Percentiles rank a stretch among this genome's conserved stretches.
phyloP scores from a whole-genome alignment of 805 yeast genomes.

The Wickerhamiella slavikovae region DNA sequence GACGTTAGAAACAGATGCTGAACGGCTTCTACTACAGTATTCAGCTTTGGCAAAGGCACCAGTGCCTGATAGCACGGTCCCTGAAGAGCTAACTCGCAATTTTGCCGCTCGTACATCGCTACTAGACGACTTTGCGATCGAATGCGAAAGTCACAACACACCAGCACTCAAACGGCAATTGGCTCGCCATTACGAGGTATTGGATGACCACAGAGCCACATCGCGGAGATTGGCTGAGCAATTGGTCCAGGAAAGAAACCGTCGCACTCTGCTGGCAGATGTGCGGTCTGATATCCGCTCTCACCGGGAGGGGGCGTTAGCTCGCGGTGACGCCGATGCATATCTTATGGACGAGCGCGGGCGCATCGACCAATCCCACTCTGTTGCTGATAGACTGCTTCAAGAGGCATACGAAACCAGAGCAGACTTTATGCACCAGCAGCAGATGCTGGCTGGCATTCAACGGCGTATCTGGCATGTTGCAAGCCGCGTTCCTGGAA shows the following conservation, averaged over 20 bases:
- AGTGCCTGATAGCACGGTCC: conserved; percentile 28
- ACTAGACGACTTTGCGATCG: conserved; percentile 13
- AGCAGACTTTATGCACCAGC: conserved; percentile 61
- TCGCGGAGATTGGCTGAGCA: conserved; percentile 36
- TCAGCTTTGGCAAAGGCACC: conserved; percentile 35
- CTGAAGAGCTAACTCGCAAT: conserved; percentile 28
- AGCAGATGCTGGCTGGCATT: conserved; percentile 39
- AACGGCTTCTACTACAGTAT: conserved; percentile 28
- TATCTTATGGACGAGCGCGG: conserved; percentile 62
- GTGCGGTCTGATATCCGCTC: conserved; percentile 66
- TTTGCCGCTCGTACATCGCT: conserved; percentile 22
- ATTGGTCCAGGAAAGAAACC: conserved; percentile 54
- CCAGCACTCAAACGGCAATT: conserved; percentile 64
- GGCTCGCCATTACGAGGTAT: conserved; percentile 57
- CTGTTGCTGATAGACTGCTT: conserved; percentile 57
- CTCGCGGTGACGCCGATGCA: conserved; percentile 31
- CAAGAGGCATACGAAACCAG: conserved; percentile 79
- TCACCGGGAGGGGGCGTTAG: conserved; percentile 31
- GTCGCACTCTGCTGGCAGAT: conserved; percentile 49
- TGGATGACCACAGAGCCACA: conserved; percentile 48
- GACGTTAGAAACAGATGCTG: conserved; percentile 50
- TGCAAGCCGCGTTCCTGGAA: conserved; percentile 60
- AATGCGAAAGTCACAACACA: conserved; percentile 25
- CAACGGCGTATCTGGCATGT: conserved; percentile 41
- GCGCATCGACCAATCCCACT: conserved; percentile 52